These are phyloP conservation scores for Psilocybe azurescens DNA, from an alignment of 768 basidiomycete species.

Conservation along the genomic window DNA sequence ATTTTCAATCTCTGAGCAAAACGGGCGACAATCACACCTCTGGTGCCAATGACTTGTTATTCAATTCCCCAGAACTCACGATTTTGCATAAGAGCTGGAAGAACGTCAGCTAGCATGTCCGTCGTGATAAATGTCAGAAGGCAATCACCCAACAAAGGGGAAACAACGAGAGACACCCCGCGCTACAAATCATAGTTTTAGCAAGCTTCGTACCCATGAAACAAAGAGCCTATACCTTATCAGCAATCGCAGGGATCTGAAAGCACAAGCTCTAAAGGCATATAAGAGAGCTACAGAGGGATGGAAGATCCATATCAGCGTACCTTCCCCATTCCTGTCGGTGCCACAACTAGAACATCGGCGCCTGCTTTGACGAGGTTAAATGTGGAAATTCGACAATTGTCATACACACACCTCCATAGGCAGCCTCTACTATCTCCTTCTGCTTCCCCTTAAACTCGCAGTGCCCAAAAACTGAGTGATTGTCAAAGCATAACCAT, in stretches of 20 bases:
- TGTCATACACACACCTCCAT: slow-evolving; percentile 48
- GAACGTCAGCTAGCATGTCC: background rate
- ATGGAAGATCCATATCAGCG: background rate
- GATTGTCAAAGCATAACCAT: background rate
- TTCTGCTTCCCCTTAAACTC: slow-evolving; percentile 80
- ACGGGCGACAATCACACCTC: background rate
- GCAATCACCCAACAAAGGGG: slow-evolving; percentile 69
- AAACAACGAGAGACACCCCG: slow-evolving; percentile 78
- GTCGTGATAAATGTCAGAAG: background rate
- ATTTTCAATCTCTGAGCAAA: slow-evolving; percentile 61
- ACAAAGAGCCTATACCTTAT: slow-evolving; percentile 42
- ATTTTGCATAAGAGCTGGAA: slow-evolving; percentile 79
- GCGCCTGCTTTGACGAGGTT: slow-evolving; percentile 43
- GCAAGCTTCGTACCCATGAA: background rate
- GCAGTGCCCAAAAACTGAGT: slow-evolving; percentile 71
- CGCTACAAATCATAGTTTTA: slow-evolving; percentile 39
- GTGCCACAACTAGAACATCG: slow-evolving; percentile 82
- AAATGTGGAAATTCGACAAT: background rate
- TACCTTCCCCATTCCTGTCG: slow-evolving; percentile 92
- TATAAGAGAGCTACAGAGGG: background rate
- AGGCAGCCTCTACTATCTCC: slow-evolving; percentile 74
- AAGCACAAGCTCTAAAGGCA: slow-evolving; percentile 76
- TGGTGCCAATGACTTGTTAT: background rate
- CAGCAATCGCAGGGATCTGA: slow-evolving; percentile 79
- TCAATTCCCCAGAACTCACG: slow-evolving; percentile 48